Percentiles rank a stretch among this genome's conserved stretches.
phyloP scores from a whole-genome alignment of 805 yeast species.

The Candida berthetii region DNA sequence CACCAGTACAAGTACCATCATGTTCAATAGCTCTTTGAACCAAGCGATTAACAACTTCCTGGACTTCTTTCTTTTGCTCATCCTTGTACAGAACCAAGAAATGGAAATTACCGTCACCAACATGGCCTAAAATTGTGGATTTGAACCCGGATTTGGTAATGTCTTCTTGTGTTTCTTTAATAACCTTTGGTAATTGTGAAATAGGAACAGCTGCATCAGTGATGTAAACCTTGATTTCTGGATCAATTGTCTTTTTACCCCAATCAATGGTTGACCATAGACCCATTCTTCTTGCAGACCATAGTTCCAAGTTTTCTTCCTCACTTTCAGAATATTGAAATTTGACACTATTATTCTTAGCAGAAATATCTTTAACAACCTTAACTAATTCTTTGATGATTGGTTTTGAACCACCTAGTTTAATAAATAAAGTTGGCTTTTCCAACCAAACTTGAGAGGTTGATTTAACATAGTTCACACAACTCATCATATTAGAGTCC shows the following conservation, averaged over 20 bases:
- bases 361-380: constrained; percentile 44
- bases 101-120: constrained; percentile 90
- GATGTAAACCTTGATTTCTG: constrained; percentile 54
- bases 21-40: constrained; percentile 59
- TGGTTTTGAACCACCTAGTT: constrained; percentile 47
- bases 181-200: constrained; percentile 57
- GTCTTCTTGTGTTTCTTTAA: constrained; percentile 54
- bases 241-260: constrained; percentile 40
- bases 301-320: constrained; percentile 60
- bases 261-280: constrained; percentile 63
- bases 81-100: constrained; percentile 53
- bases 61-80: constrained; percentile 39
- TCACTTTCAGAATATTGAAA: constrained; percentile 59
- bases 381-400: constrained; percentile 42
- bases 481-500: constrained; percentile 67
- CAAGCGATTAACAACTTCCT: constrained; percentile 50
- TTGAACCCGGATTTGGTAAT: constrained; percentile 44
- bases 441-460: constrained; percentile 50
- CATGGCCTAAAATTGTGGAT: constrained; percentile 69
- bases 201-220: constrained; percentile 85
- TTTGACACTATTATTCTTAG: constrained; percentile 45
- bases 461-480: constrained; percentile 51
- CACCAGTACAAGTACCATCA: constrained; percentile 86
- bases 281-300: constrained; percentile 72
- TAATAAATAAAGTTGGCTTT: constrained; percentile 56